Percentiles rank a stretch among this genome's conserved stretches.
Conservation (phyloP, 495 filamentous ascomycete genomes). For the Penicillium turbatum region DNA sequence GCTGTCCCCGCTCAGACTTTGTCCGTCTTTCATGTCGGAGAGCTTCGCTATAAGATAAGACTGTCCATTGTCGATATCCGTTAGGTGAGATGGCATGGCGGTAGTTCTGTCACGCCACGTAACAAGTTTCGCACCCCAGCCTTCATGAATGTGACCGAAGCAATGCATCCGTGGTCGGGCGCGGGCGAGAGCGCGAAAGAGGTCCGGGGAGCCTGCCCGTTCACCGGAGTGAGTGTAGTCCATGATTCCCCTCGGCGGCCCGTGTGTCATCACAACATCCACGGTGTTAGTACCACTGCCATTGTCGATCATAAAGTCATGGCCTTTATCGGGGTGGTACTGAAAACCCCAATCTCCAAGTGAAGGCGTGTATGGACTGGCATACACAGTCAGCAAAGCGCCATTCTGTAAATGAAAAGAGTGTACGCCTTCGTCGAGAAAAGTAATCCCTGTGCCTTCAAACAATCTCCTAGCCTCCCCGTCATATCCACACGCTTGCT, state of each 20-base stretch:
- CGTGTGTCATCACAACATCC: conserved; percentile 66
- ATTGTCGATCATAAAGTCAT: conserved; percentile 42
- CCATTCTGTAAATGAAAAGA: conserved; percentile 53
- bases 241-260: conserved; percentile 55
- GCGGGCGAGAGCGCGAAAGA: conserved; percentile 53
- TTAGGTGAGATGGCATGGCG: conserved; percentile 37
- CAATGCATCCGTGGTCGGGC: conserved; percentile 57
- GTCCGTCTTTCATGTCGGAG: conserved; percentile 6
- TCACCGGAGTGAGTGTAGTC: conserved; percentile 36
- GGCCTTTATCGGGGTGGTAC: conserved; percentile 47
- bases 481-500: conserved; percentile 27
- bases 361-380: conserved; percentile 62
- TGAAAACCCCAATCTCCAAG: conserved; percentile 54
- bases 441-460: conserved; percentile 42
- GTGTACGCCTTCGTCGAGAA: conserved; percentile 60
- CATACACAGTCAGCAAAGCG: conserved; percentile 56
- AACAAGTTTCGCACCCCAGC: conserved; percentile 59
- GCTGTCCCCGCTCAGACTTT: background rate
- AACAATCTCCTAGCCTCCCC: conserved; percentile 29
- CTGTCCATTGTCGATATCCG: conserved; percentile 44
- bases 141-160: conserved; percentile 72
- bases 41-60: conserved; percentile 40
- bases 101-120: conserved; percentile 43
- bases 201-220: conserved; percentile 51
- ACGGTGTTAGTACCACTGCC: conserved; percentile 13